These are phyloP conservation scores for Glycine latifolia DNA, from an alignment of 306 rosid species.

Conservation along the genomic window DNA sequence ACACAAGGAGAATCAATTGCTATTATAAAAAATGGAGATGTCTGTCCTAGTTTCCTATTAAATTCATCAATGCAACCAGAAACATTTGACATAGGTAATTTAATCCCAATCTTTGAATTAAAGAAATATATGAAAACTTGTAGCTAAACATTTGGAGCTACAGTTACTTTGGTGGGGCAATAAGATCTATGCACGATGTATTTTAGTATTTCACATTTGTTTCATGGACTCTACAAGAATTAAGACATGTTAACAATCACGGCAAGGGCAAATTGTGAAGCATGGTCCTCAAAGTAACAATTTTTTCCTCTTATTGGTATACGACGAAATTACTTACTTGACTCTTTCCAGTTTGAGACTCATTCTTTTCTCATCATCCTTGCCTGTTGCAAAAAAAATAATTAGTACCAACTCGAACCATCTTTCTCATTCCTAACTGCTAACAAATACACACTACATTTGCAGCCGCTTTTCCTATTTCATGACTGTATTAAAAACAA, in stretches of 20 bases:
- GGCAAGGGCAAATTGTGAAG: not conserved
- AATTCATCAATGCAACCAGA: slow-evolving; percentile 9
- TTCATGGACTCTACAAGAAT: not conserved
- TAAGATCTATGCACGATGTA: not conserved
- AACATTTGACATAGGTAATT: not conserved
- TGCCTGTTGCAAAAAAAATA: not conserved
- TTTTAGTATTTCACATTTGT: not conserved
- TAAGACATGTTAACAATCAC: too few relatives aligned
- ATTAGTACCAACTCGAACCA: too few relatives aligned
- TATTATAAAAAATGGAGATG: not conserved
- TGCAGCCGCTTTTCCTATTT: too few relatives aligned
- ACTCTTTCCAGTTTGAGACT: slow-evolving; percentile 81
- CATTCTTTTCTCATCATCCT: slow-evolving; percentile 79
- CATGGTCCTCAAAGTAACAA: too few relatives aligned
- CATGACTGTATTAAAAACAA: too few relatives aligned
- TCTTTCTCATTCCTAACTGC: too few relatives aligned
- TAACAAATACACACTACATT: too few relatives aligned
- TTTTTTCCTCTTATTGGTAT: too few relatives aligned
- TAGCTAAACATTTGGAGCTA: not conserved
- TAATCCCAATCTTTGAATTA: too few relatives aligned
- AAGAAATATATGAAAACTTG: not conserved
- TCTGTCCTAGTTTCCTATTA: slow-evolving; percentile 16
- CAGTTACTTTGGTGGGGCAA: not conserved
- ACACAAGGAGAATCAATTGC: not conserved
- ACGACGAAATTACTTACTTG: slow-evolving; percentile 61